Evolutionary conservation across 352 stramenopile genomes (phyloP), one percentile per base, ranked within the genome.

Genomic region (Elongisporangium senticosum): DNA sequence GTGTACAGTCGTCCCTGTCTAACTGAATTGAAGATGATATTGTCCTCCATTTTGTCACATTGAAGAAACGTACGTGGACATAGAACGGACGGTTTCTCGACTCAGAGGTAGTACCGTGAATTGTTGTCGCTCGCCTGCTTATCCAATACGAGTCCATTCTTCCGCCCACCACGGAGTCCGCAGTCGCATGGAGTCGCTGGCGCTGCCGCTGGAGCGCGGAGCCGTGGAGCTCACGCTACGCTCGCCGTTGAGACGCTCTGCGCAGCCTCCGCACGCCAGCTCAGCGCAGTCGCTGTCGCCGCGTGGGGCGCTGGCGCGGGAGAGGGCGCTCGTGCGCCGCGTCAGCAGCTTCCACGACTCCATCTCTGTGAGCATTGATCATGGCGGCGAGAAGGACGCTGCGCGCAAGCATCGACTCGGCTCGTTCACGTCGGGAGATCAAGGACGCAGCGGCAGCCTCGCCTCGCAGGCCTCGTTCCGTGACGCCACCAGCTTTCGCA

Each of bases 311-410:
- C 56, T 63, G 49, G 62, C 67, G 17, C 57, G 70, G 51, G 53
- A 73, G 60, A 14, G 56, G 24, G 53, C 60, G 55, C 51, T 78
- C 54, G 76, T 86, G 65, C 79, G 77, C 6, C 79, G 79, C 53
- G 79, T 86, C 13, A 75, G 71, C 49, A 89, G 77, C 62, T 84
- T 79, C 24, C 73, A 86, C 53, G 73, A 84, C 51, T 64, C 56
- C 54, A 23, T 48, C 47, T 8, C 23, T 40, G 15, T 47, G 52
- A 14, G 26, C 56, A 11, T 47, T 39, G 56, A 54, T 19, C 22
- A 55, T 56, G 43, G 63, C 33, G 33, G 33, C 33, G 33, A 10
- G 10, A 43, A 43, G 33, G 33, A 43, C 33, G 33, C 33, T 43
- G 11, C 11, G 11, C 8, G 33, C 5, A 43, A 43, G 33, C 33